Evolutionary conservation across 139 green algal genomes (phyloP).

Genomic region (Coelastrella sp.): DNA sequence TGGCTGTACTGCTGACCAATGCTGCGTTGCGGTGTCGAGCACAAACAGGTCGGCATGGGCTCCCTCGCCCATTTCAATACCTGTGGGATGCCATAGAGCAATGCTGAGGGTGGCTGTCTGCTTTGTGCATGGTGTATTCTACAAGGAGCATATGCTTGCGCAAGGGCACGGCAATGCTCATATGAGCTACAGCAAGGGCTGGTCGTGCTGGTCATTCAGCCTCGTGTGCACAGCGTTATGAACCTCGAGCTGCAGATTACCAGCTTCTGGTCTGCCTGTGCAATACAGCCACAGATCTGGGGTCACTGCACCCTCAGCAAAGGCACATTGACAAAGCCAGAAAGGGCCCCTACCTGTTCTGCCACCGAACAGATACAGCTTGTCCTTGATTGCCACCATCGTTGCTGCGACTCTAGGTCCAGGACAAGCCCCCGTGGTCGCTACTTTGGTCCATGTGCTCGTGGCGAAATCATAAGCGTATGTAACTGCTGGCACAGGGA

Average conservation of each 20-base stretch:
- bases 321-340: no score
- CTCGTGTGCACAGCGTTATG: no score
- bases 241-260: no score
- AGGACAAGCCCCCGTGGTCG: slow-evolving; percentile 33
- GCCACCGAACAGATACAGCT: slow-evolving; percentile 64
- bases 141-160: no score
- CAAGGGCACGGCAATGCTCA: no score
- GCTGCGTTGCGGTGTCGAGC: slow-evolving; percentile 43
- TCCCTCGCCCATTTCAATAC: slow-evolving; percentile 60
- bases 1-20: not conserved
- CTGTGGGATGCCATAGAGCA: not conserved
- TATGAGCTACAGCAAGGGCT: no score
- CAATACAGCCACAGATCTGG: no score
- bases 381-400: slow-evolving; percentile 48
- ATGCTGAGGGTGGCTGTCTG: not conserved
- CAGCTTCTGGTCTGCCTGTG: no score
- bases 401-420: slow-evolving; percentile 54
- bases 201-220: no score
- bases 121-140: no score
- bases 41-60: slow-evolving; percentile 51
- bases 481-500: slow-evolving; percentile 40
- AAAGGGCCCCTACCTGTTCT: not conserved
- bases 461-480: slow-evolving; percentile 39
- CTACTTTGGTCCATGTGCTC: slow-evolving; percentile 37
- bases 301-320: no score